Conservation (phyloP, 1,284 basidiomycete genomes). For the Takashimella koratensis region DNA sequence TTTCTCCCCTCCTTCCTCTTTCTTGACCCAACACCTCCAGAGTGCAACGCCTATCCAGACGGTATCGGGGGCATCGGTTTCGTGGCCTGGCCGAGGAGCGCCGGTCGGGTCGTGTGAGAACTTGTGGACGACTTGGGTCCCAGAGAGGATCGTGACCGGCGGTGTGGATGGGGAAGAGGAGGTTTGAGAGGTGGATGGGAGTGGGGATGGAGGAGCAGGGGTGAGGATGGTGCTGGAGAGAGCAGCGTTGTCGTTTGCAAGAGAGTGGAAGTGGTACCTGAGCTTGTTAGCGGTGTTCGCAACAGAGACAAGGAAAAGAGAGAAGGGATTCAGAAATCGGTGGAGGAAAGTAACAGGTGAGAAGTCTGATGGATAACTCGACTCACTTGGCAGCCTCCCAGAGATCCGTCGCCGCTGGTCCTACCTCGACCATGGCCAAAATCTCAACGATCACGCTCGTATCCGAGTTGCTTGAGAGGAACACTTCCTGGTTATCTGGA, state of each 20-base stretch:
- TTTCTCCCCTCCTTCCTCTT: constrained; percentile 52
- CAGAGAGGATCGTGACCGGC: constrained; percentile 56
- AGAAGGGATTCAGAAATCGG: too few species aligned
- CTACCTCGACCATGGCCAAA: constrained; percentile 64
- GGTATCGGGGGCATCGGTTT: constrained; percentile 54
- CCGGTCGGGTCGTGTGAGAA: constrained; percentile 53
- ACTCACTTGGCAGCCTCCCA: constrained; percentile 66
- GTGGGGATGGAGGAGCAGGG: constrained; percentile 21
- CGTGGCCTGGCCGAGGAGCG: constrained; percentile 45
- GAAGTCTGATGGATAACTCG: too few species aligned
- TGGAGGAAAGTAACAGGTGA: too few species aligned
- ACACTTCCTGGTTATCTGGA: constrained; percentile 96
- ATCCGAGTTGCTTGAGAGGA: constrained; percentile 66
- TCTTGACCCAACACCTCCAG: constrained; percentile 55
- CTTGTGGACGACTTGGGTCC: constrained; percentile 69
- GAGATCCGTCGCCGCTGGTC: constrained; percentile 47
- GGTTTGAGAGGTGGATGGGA: constrained; percentile 9
- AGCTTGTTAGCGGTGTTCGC: background rate
- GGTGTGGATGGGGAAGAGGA: constrained; percentile 58
- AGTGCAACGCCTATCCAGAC: constrained; percentile 74
- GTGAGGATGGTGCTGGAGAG: constrained; percentile 52
- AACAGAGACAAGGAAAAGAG: too few species aligned
- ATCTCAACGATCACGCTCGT: constrained; percentile 84
- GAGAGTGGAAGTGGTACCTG: constrained; percentile 85
- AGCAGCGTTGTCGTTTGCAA: constrained; percentile 90